Evolutionary conservation across 495 filamentous ascomycete genomes (phyloP), one percentile per base, ranked within the genome.

Genomic region (Tuber calosporum): DNA sequence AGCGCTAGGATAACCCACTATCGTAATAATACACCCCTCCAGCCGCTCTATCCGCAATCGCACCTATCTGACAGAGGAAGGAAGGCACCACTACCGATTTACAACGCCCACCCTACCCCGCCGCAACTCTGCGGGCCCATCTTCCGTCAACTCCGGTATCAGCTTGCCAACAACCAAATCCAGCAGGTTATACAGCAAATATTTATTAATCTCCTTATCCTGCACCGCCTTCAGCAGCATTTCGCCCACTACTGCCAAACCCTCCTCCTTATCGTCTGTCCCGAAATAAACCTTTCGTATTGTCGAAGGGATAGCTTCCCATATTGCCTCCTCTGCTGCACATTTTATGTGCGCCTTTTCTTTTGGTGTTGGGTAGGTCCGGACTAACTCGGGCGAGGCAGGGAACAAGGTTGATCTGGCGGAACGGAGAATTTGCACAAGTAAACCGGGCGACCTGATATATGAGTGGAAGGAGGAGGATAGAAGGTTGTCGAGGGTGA

Each of bases 141-240:
- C 89, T 76, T 93, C 91, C 41, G 87, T 87, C 77, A 98, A 78
- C 85, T 99, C 95, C 39, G 95, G 95, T 69, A 97, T 85, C 42
- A 97, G 82, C 77, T 90, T 87, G 45, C 91, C 88, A 20, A 99
- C 84, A 0, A 96, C 73, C 70, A 92, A 83, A 82, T 98, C 95
- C 53, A 97, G 78, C 53, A 93, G 85, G 36, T 86, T 84, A 77
- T 94, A 96, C 66, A 94, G 82, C 15, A 99, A 83, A 82, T 98
- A 93, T 83, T 91, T 94, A 84, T 97, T 98, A 81, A 91, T 88
- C 83, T 96, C 97, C 17, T 86, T 86, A 82, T 96, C 92, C 3
- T 86, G 86, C 79, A 96, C 91, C 22, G 92, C 83, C 77, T 93
- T 90, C 30, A 97, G 86, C 37, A 91, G 84, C 72, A 79, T 82